Percentiles rank a stretch among this genome's conserved stretches.
These are phyloP conservation scores for Pseudomicrostroma phylloplanum DNA, from an alignment of 1,284 basidiomycete genomes.

Conservation along the genomic window DNA sequence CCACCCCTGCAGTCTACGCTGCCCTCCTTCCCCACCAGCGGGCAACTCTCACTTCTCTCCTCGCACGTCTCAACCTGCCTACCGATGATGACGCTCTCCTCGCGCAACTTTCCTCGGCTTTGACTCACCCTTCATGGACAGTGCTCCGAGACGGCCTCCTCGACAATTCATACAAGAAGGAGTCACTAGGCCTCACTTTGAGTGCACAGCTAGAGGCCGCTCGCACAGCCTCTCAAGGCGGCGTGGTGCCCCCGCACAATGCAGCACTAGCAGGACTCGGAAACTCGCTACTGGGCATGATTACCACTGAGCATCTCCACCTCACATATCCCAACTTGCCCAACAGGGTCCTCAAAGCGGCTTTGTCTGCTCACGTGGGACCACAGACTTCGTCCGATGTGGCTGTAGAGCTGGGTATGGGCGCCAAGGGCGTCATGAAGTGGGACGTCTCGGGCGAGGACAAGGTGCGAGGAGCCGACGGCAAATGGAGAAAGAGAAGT, in stretches of 20 bases:
- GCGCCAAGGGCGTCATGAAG: conserved; percentile 44
- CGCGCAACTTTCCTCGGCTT: conserved; percentile 33
- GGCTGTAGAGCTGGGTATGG: conserved; percentile 58
- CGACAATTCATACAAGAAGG: conserved; percentile 10
- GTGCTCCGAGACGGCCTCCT: conserved; percentile 13
- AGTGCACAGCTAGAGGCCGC: conserved; percentile 8
- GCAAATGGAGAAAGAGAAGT: conserved; percentile 3
- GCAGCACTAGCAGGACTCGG: conserved; percentile 73
- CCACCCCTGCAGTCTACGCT: conserved; percentile 38
- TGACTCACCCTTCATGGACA: conserved; percentile 40
- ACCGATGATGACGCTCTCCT: conserved; percentile 20
- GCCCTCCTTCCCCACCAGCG: conserved; percentile 35
- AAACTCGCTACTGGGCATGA: conserved; percentile 83
- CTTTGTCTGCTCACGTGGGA: conserved; percentile 83
- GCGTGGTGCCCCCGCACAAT: conserved; percentile 57
- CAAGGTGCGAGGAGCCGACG: conserved; percentile 10
- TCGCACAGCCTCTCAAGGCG: not conserved
- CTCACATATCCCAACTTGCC: conserved; percentile 83
- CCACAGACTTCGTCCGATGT: conserved; percentile 73
- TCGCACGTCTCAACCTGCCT: conserved; percentile 32
- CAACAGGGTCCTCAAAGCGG: conserved; percentile 79
- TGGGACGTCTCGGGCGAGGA: conserved; percentile 21
- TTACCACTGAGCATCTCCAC: conserved; percentile 78
- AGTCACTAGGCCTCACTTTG: conserved; percentile 17
- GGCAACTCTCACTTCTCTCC: conserved; percentile 33